A percentile compares a stretch with the other conserved stretches of the same genome.
These are phyloP conservation scores for Starmerella stellata DNA, from an alignment of 805 yeast species.

Conservation along the genomic window DNA sequence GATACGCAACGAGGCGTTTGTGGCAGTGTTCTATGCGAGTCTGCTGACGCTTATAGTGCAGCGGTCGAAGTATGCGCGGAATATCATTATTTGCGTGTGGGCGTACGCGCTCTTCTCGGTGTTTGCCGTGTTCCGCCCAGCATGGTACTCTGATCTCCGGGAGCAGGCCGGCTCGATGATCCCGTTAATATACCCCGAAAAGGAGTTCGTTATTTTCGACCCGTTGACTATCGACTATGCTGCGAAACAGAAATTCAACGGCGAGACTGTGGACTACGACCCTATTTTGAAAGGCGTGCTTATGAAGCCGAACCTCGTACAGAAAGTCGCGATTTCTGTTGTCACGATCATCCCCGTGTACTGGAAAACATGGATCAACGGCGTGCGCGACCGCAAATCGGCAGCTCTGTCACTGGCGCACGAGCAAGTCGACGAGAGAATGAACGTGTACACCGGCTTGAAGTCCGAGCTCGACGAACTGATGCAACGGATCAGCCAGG, in stretches of 20 bases:
- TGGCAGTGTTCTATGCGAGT: not conserved
- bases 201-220: not conserved
- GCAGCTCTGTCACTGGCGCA: not conserved
- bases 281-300: slow-evolving; percentile 1
- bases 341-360: slow-evolving; percentile 1
- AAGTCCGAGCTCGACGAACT: not conserved
- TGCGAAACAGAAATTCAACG: not conserved
- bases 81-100: not conserved
- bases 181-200: not conserved
- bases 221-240: not conserved
- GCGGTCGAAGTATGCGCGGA: not conserved
- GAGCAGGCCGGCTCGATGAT: not conserved
- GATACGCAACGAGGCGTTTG: not conserved
- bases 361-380: slow-evolving; percentile 2
- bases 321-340: not conserved
- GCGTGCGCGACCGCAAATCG: slow-evolving; percentile 1
- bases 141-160: not conserved
- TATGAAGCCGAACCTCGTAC: slow-evolving; percentile 1
- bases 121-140: not conserved
- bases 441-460: not conserved
- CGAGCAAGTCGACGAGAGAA: not conserved
- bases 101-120: not conserved
- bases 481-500: not conserved
- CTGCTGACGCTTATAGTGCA: not conserved
- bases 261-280: slow-evolving; percentile 1